phyloP scores from a whole-genome alignment of 176 grass and related monocot genomes.

The Rhynchospora breviuscula region DNA sequence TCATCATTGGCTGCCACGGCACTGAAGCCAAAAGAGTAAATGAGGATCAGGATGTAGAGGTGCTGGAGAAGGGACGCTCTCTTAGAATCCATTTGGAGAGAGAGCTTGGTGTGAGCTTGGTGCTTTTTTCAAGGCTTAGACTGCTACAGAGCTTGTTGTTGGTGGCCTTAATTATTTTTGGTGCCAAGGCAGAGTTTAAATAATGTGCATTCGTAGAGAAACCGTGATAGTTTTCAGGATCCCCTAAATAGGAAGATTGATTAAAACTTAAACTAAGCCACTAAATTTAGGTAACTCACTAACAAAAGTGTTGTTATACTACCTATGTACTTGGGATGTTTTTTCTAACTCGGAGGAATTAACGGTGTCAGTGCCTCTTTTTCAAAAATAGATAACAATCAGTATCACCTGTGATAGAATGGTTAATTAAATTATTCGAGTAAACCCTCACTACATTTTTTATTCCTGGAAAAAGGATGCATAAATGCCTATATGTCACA shows the following conservation, averaged over 20 bases:
- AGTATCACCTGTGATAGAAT: not conserved
- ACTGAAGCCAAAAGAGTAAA: not conserved
- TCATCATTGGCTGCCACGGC: not conserved
- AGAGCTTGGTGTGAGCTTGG: not conserved
- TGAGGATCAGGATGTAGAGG: not conserved
- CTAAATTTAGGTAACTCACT: not conserved
- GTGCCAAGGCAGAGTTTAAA: not conserved
- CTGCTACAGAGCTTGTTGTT: too few relatives aligned
- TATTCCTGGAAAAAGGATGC: not conserved
- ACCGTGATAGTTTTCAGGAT: not conserved
- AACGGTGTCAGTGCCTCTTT: too few relatives aligned
- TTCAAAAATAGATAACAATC: not conserved
- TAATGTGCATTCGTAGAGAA: conserved; percentile 1
- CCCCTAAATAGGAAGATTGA: not conserved
- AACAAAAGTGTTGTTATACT: not conserved
- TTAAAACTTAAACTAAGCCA: not conserved
- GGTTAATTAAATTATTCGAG: not conserved
- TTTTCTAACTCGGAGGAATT: not conserved
- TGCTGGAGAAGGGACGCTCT: not conserved
- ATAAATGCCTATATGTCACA: not conserved
- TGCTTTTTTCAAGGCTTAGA: too few relatives aligned
- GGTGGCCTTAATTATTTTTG: not conserved
- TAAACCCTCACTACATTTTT: not conserved
- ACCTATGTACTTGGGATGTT: not conserved
- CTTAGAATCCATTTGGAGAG: not conserved